Evolutionary conservation across 2,329 filamentous ascomycete species (phyloP), one percentile per base, ranked within the genome.

Genomic region (Aspergillus glaucus): DNA sequence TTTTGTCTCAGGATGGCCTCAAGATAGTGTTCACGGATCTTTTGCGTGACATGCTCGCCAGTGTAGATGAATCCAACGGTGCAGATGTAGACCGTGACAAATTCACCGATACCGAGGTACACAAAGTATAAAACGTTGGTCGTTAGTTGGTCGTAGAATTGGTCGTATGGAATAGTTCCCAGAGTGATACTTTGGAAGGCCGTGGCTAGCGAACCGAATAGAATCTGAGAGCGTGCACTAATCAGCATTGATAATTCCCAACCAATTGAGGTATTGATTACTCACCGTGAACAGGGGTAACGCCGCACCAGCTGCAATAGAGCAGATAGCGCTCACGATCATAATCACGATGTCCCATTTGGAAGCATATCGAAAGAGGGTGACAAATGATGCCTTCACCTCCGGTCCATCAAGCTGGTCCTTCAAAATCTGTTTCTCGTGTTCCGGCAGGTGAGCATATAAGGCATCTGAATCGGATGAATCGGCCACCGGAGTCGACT

Each of bases 31-130:
- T 88, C 81, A 50, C 91, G 82, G 58, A 91, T 87, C 72, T 89
- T 88, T 53, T 81, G 80, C 50, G 84, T 84, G 62, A 91, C 82
- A 62, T 89, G 85, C 66, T 92, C 87, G 49, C 87, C 88, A 0
- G 83, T 85, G 62, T 89, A 95, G 59, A 96, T 95, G 72, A 94
- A 96, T 17, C 88, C 88, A 15, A 94, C 83, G 0, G 91, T 96
- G 21, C 82, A 79, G 50, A 94, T 74, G 65, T 94, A 95, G 41
- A 85, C 79, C 3, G 84, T 83, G 42, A 87, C 69, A 56, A 94
- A 95, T 62, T 91, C 86, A 54, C 77, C 89, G 50, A 95, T 82
- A 40, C 81, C 89, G 43, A 95, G 79, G 65, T 95, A 95, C 30
- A 95, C 73, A 56, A 94, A 93, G 69, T 94, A 94, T 32, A 94